Conservation (phyloP, 75 land plant species). For the Selaginella tamariscina region DNA sequence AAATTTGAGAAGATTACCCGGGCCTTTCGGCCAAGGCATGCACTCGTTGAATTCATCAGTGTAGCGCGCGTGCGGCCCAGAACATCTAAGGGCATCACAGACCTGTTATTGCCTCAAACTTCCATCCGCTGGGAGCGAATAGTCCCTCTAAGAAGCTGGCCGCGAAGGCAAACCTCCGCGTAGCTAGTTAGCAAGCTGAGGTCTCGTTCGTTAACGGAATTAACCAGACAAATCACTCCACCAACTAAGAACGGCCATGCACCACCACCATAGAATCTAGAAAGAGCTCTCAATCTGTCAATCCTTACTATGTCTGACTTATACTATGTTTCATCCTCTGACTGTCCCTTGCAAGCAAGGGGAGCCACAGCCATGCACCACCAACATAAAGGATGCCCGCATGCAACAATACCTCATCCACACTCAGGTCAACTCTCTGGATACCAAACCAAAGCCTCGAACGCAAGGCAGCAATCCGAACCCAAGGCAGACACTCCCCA, state of each 20-base stretch:
- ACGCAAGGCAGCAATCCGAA: no score
- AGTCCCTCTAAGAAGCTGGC: slow-evolving; percentile 15
- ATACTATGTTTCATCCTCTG: no score
- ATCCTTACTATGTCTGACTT: no score
- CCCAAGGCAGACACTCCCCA: no score
- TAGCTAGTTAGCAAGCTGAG: slow-evolving; percentile 13
- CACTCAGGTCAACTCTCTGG: no score
- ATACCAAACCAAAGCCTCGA: no score
- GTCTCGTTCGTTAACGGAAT: slow-evolving; percentile 15
- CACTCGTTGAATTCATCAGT: slow-evolving; percentile 13
- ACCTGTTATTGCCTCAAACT: slow-evolving; percentile 42
- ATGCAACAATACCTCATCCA: no score
- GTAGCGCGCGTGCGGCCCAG: slow-evolving; percentile 17
- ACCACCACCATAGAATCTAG: no score
- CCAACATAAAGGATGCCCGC: no score
- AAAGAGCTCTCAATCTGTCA: no score
- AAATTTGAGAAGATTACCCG: slow-evolving; percentile 12
- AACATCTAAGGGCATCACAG: slow-evolving; percentile 34
- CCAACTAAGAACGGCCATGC: slow-evolving; percentile 15
- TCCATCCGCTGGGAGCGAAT: slow-evolving; percentile 18
- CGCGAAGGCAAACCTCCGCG: slow-evolving; percentile 10
- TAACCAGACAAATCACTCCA: slow-evolving; percentile 15
- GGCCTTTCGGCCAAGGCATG: slow-evolving; percentile 8
- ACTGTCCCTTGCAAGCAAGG: no score
- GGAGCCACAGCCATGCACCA: no score